These are phyloP conservation scores for Euphrasia arctica DNA, from an alignment of 305 asterid species.

Conservation along the genomic window DNA sequence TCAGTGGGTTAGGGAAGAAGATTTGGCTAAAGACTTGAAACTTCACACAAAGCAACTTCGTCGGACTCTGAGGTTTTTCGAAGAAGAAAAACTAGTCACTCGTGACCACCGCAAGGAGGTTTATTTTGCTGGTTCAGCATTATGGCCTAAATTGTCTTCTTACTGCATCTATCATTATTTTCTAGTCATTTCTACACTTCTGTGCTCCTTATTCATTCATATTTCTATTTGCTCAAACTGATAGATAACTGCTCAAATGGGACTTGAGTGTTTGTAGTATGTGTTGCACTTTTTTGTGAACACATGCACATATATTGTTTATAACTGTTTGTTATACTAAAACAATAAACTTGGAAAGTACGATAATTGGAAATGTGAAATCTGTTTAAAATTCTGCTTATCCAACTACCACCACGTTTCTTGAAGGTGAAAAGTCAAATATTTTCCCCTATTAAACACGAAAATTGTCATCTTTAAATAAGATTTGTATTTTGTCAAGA, in stretches of 20 bases:
- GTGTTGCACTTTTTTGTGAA: neutral
- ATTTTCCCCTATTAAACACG: neutral
- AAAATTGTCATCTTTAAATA: neutral
- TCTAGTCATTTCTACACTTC: slow-evolving; percentile 19
- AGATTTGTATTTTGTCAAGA: neutral
- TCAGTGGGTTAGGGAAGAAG: slow-evolving; percentile 97
- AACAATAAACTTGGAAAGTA: slow-evolving; percentile 7
- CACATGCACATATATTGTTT: neutral
- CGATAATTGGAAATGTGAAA: slow-evolving; percentile 15
- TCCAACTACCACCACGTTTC: neutral
- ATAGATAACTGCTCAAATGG: slow-evolving; percentile 14
- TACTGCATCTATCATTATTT: slow-evolving; percentile 26
- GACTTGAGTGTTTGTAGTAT: slow-evolving; percentile 4
- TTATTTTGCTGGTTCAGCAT: slow-evolving; percentile 34
- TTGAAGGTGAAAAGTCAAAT: slow-evolving; percentile 1
- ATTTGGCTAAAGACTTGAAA: slow-evolving; percentile 95
- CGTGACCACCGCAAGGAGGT: slow-evolving; percentile 99
- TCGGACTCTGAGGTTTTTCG: slow-evolving; percentile 80
- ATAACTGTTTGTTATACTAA: slow-evolving; percentile 9
- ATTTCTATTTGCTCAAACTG: slow-evolving; percentile 13
- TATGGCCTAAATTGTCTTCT: slow-evolving; percentile 26
- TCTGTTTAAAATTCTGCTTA: neutral
- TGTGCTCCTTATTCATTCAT: slow-evolving; percentile 4
- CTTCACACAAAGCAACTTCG: slow-evolving; percentile 96
- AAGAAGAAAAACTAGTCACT: slow-evolving; percentile 88